These are phyloP conservation scores for Monosporascus sp. DNA, from an alignment of 2,329 filamentous ascomycete species.

Conservation along the genomic window DNA sequence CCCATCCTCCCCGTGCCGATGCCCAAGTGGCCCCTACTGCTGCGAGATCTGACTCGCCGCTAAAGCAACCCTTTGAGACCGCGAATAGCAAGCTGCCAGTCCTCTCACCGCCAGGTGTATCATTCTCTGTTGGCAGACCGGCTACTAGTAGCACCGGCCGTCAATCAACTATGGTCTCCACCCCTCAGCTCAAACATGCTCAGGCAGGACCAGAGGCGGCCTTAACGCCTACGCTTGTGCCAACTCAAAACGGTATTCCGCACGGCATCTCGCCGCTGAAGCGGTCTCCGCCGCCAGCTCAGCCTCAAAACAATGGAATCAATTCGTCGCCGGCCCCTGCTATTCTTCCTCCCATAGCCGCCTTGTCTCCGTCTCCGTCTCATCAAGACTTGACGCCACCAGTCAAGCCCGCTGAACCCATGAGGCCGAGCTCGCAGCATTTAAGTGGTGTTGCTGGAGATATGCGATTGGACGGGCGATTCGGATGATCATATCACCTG, in stretches of 20 bases:
- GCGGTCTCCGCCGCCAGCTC: constrained; percentile 40
- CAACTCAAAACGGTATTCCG: constrained; percentile 43
- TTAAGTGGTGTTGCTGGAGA: constrained; percentile 12
- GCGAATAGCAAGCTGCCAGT: constrained; percentile 16
- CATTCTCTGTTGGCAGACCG: constrained; percentile 17
- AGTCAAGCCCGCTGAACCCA: constrained; percentile 44
- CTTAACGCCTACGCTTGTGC: constrained; percentile 36
- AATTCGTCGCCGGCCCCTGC: constrained; percentile 30
- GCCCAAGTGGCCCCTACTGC: constrained; percentile 12
- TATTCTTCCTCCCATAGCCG: constrained; percentile 53
- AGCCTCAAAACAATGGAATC: constrained; percentile 22
- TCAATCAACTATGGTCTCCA: constrained; percentile 18
- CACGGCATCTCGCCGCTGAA: constrained; percentile 50
- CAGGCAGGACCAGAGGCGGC: constrained; percentile 21
- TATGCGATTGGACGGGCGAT: background rate
- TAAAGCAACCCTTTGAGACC: constrained; percentile 21
- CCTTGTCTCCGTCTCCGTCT: constrained; percentile 53
- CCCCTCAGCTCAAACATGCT: constrained; percentile 29
- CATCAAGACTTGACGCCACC: constrained; percentile 57
- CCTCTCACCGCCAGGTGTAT: constrained; percentile 20
- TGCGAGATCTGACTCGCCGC: constrained; percentile 22
- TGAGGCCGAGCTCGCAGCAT: constrained; percentile 20
- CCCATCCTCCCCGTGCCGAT: constrained; percentile 16
- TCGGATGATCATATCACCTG: background rate
- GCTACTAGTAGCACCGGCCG: constrained; percentile 13